Evolutionary conservation across 192 early-diverging fungal species (phyloP).

Genomic region (Thoreauomyces humboldtii): DNA sequence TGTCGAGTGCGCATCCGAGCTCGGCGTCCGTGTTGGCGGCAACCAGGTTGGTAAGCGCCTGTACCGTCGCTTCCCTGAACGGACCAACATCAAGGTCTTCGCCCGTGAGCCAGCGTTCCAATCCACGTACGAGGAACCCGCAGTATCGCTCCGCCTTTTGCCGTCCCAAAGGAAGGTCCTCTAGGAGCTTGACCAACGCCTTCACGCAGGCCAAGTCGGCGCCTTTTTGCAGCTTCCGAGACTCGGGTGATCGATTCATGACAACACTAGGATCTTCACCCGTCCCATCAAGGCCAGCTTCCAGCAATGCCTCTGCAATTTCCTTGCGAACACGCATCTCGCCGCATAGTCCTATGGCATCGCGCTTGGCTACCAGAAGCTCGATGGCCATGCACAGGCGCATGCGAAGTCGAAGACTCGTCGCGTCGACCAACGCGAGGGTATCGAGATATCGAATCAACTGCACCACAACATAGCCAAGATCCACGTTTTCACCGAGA

Average conservation of each 20-base stretch:
- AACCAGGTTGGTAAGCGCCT: constrained; percentile 85
- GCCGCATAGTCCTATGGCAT: constrained; percentile 66
- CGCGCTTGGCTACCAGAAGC: constrained; percentile 70
- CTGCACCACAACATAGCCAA: constrained; percentile 62
- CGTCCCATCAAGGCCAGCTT: constrained; percentile 13
- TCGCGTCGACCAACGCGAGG: constrained; percentile 37
- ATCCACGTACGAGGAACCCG: constrained; percentile 71
- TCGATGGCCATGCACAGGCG: constrained; percentile 76
- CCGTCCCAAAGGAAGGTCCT: constrained; percentile 67
- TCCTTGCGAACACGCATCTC: constrained; percentile 73
- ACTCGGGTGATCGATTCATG: constrained; percentile 18
- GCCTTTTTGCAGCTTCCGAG: constrained; percentile 65
- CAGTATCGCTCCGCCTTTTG: constrained; percentile 72
- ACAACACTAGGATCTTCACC: background rate
- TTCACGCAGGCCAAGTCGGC: constrained; percentile 77
- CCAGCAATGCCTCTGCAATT: constrained; percentile 68
- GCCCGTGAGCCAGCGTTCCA: constrained; percentile 39
- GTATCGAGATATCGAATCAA: constrained; percentile 73
- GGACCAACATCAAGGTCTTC: constrained; percentile 30
- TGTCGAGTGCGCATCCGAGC: constrained; percentile 81
- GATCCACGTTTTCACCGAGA: constrained; percentile 54
- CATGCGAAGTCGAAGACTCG: constrained; percentile 66
- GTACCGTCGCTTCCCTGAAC: constrained; percentile 83
- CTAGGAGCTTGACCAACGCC: constrained; percentile 66
- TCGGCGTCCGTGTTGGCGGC: constrained; percentile 91